These are phyloP conservation scores for Hyphopichia wangnamkhiaoensis DNA, from an alignment of 1,139 yeast genomes.

Conservation along the genomic window DNA sequence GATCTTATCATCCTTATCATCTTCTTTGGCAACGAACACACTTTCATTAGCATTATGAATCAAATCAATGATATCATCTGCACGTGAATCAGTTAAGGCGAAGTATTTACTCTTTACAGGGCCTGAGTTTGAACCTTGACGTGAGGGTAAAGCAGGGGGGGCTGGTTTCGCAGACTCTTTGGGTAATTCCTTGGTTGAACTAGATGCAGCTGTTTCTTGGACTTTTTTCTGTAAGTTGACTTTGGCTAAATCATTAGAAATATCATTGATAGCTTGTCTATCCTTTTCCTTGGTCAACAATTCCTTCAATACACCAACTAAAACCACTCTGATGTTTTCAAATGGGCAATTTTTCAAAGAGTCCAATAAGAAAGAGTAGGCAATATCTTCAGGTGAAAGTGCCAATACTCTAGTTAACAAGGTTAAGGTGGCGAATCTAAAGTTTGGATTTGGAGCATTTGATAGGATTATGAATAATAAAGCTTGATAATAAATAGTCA, in stretches of 20 bases:
- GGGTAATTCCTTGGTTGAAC: not conserved
- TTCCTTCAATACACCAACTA: slow-evolving; percentile 69
- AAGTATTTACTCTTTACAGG: slow-evolving; percentile 27
- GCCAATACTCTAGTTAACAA: slow-evolving; percentile 58
- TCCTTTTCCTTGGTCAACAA: slow-evolving; percentile 37
- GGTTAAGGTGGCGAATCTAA: slow-evolving; percentile 41
- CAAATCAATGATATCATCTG: slow-evolving; percentile 39
- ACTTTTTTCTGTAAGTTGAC: not conserved
- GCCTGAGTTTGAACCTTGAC: slow-evolving; percentile 1
- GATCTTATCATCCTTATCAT: slow-evolving; percentile 11
- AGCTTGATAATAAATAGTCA: slow-evolving; percentile 36
- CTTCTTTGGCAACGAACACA: slow-evolving; percentile 25
- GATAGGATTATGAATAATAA: slow-evolving; percentile 26
- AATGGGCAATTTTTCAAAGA: slow-evolving; percentile 71
- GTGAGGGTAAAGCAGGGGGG: slow-evolving; percentile 14
- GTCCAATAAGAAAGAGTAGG: slow-evolving; percentile 65
- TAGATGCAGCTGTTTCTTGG: slow-evolving; percentile 3
- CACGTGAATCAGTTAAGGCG: slow-evolving; percentile 36
- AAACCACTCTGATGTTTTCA: slow-evolving; percentile 55
- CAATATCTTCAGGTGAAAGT: slow-evolving; percentile 52
- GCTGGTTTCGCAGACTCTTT: slow-evolving; percentile 1
- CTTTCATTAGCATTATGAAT: slow-evolving; percentile 33
- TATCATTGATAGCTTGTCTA: slow-evolving; percentile 7
- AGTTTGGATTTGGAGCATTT: slow-evolving; percentile 13
- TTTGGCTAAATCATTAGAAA: slow-evolving; percentile 8